Base-by-base conservation (phyloP, 495 filamentous ascomycete genomes). In the Talaromyces nanjingensis region DNA sequence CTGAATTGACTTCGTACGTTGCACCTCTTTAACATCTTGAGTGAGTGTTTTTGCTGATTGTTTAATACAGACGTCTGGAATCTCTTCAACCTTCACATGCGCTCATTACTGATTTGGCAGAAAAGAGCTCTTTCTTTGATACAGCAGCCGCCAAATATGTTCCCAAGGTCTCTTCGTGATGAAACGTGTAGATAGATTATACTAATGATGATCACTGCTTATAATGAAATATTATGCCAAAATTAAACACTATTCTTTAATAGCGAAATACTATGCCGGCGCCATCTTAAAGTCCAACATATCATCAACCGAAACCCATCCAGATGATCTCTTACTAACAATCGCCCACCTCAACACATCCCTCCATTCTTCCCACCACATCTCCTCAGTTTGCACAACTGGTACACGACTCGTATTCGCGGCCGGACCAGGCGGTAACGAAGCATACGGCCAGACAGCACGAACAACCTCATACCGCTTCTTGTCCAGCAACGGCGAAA, bases 121-220 rank as follows among this genome's bases (percentile, higher is more conserved):
- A 91, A 76, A 96, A 93, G 84, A 87, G 83, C 70, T 84, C 79
- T 14, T 71, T 89, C 60, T 96, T 96, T 70, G 91, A 94, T 71
- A 86, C 85, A 64, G 89, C 90, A 5, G 90, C 91, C 4, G 77
- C 82, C 3, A 94, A 92, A 74, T 93, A 90, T 73, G 82, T 86
- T 54, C 82, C 90, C 11, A 92, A 88, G 75, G 87, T 88, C 55
- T 77, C 84, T 18, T 84, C 85, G 61, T 89, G 62, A 59, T n/a
- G 24, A 59, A 54, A 22, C 24, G 6, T 54, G 22, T 56, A 25
- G 27, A 56, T 25, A 56, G 53, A 56, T 25, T 56, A 56, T 12
- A 56, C 53, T 56, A 49, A 49, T 49, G n/a, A 49, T 18, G 16
- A 20, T 18, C 16, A 49, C 45, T 20, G 45, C 45, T 49, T 49